Base-by-base conservation (phyloP, 345 rosid species). In the Pelargonium nanum region DNA sequence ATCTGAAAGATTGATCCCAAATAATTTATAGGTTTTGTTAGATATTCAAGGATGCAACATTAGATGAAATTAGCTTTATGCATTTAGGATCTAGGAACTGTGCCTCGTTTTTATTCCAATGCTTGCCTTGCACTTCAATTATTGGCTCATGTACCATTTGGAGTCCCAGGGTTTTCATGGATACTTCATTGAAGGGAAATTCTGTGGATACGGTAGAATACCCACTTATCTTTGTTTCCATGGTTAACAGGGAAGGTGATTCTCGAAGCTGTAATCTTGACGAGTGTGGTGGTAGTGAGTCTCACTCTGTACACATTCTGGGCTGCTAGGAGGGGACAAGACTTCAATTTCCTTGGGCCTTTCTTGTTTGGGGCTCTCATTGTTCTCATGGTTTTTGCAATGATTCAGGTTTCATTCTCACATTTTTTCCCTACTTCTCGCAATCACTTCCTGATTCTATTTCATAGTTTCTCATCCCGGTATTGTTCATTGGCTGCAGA, bases 221-320 rank as follows among this genome's bases (percentile, higher is more conserved):
- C n/a, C n/a, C n/a, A n/a, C n/a, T 17, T 53, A 8, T 34, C 61
- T 56, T 22, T 19, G 45, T 56, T 65, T 34, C 7, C 34, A 34
- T 5, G n/a, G 69, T 28, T 53, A 34, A 64, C 85, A 91, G 96
- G 96, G 50, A 86, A 83, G 70, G 78, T 92, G 2, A 87, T 92
- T 62, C 74, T 92, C 44, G 93, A 89, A 71, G 57, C 98, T 30
- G 93, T 63, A 5, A 86, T 91, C n/a, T 62, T 91, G 66, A 91
- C 96, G 0, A 22, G 87, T n/a, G 80, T 68, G 23, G 85, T 91
- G 70, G 96, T 89, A 24, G 59, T 85, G 59, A 68, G 82, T n/a
- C 95, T 89, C 20, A 89, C 96, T 15, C 68, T 86, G 7, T 91
- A 86, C 78, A 91, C 98, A 9, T 91, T 89, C 77, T 91, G 98